phyloP scores from a whole-genome alignment of 768 basidiomycete genomes.

The Lactifluus echinatus region DNA sequence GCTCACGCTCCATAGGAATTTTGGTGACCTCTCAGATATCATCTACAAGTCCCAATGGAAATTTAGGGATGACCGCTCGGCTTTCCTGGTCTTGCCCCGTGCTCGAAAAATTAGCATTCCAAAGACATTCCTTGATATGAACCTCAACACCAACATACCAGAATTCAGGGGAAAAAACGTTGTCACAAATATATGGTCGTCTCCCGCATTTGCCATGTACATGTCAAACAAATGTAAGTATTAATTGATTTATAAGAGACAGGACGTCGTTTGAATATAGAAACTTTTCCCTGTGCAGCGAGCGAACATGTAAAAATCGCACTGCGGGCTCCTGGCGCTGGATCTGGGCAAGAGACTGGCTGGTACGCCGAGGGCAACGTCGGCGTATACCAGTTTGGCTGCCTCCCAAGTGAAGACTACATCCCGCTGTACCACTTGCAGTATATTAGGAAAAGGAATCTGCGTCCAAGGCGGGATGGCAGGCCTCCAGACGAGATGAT shows the following conservation, averaged over 20 bases:
- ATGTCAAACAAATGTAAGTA: conserved; percentile 10
- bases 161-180: conserved; percentile 11
- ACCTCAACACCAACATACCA: neutral
- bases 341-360: conserved; percentile 1
- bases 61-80: neutral
- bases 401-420: conserved; percentile 4
- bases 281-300: neutral
- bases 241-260: neutral
- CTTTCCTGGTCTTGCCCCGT: conserved; percentile 3
- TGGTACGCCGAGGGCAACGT: conserved; percentile 17
- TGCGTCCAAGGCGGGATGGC: conserved; percentile 9
- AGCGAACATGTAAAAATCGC: conserved; percentile 11
- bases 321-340: neutral
- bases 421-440: conserved; percentile 8
- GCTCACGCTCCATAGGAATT: conserved; percentile 1
- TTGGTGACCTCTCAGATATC: neutral
- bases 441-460: neutral
- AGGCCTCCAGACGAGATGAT: conserved; percentile 6
- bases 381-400: conserved; percentile 13
- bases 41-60: conserved; percentile 12
- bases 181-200: conserved; percentile 7
- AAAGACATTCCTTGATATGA: neutral
- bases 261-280: neutral
- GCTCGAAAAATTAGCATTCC: conserved; percentile 9
- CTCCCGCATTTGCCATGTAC: conserved; percentile 15